phyloP scores from a whole-genome alignment of 768 basidiomycete species.

The Tubosaeta sp. region DNA sequence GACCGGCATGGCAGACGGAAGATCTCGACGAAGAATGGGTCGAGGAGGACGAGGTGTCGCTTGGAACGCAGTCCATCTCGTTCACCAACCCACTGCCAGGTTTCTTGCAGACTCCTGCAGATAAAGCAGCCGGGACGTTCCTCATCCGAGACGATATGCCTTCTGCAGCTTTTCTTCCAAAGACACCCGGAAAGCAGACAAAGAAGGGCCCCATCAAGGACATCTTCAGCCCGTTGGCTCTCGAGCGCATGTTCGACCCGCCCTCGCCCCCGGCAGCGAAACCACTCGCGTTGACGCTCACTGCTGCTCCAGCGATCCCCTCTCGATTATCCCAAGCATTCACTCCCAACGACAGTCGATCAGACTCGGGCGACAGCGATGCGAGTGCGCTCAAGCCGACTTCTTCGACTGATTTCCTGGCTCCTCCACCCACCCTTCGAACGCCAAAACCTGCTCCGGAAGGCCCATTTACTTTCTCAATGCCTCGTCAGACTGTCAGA shows the following conservation, averaged over 20 bases:
- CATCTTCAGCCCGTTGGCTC: slow-evolving; percentile 82
- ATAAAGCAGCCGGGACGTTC: slow-evolving; percentile 61
- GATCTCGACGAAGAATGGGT: slow-evolving; percentile 93
- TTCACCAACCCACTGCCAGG: slow-evolving; percentile 55
- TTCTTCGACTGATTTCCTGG: slow-evolving; percentile 5
- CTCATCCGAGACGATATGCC: slow-evolving; percentile 67
- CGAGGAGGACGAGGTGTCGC: slow-evolving; percentile 43
- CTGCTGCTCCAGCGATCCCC: slow-evolving; percentile 28
- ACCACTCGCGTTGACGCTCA: slow-evolving; percentile 18
- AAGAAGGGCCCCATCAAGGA: slow-evolving; percentile 66
- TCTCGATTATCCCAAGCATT: slow-evolving; percentile 38
- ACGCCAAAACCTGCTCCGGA: slow-evolving; percentile 45
- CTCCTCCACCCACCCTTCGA: slow-evolving; percentile 25
- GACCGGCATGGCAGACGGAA: slow-evolving; percentile 82
- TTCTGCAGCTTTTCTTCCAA: slow-evolving; percentile 51
- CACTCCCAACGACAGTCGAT: slow-evolving; percentile 27
- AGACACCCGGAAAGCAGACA: slow-evolving; percentile 54
- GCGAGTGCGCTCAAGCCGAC: slow-evolving; percentile 6
- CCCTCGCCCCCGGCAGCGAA: slow-evolving; percentile 65
- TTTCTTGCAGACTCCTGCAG: slow-evolving; percentile 41
- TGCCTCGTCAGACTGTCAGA: slow-evolving; percentile 43
- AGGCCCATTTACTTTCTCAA: slow-evolving; percentile 72
- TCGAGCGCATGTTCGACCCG: slow-evolving; percentile 93
- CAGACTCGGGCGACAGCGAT: slow-evolving; percentile 21
- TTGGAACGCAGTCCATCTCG: slow-evolving; percentile 54